These are phyloP conservation scores for Xylaria sp. DNA, from an alignment of 2,329 filamentous ascomycete genomes.

Conservation along the genomic window DNA sequence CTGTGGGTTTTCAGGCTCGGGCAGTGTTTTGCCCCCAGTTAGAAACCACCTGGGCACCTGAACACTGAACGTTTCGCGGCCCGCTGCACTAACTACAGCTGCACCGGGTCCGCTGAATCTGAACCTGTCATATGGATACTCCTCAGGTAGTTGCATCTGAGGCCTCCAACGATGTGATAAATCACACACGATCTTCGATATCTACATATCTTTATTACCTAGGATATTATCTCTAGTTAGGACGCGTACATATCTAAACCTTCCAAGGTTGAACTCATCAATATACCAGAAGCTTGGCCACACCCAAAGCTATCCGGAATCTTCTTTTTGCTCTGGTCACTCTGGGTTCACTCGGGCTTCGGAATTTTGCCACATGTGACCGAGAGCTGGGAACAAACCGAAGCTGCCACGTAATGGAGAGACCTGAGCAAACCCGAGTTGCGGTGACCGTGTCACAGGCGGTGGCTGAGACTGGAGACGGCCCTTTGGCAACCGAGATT, in stretches of 20 bases:
- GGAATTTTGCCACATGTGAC: conserved; percentile 1
- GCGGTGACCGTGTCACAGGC: conserved; percentile 1
- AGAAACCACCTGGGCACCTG: not conserved
- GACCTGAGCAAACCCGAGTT: not conserved
- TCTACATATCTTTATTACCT: too few relatives aligned
- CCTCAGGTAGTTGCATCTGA: not conserved
- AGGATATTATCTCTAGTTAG: too few relatives aligned
- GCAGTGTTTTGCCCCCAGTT: conserved; percentile 5
- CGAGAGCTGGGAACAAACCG: not conserved
- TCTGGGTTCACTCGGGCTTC: not conserved
- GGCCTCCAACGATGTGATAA: not conserved
- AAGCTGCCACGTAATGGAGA: conserved; percentile 1
- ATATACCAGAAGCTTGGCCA: not conserved
- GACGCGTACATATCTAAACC: not conserved
- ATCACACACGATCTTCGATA: too few relatives aligned
- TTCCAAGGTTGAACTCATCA: not conserved
- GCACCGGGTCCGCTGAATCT: not conserved
- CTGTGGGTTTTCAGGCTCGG: not conserved
- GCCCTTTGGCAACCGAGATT: conserved; percentile 4
- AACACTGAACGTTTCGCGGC: too few relatives aligned
- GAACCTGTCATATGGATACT: not conserved
- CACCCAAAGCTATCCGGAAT: not conserved
- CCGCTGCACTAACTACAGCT: not conserved
- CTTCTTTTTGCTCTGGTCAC: not conserved
- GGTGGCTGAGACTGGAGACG: conserved; percentile 16